Conservation (phyloP, 2,329 filamentous ascomycete species). For the Cercospora berteroae region DNA sequence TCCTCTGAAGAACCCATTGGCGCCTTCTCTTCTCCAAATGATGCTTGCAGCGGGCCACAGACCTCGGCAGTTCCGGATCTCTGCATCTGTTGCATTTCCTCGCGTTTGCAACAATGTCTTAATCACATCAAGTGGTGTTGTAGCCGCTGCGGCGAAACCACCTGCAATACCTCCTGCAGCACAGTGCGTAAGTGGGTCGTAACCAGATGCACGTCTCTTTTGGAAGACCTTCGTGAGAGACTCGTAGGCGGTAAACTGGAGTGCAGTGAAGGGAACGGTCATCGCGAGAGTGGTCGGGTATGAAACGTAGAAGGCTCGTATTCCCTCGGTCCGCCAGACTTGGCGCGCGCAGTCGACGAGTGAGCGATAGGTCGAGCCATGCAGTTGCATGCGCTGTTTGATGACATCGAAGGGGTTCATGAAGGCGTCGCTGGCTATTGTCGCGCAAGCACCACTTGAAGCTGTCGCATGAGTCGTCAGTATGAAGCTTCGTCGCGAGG, state of each 20-base stretch:
- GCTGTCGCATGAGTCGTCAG: constrained; percentile 53
- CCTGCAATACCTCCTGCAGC: constrained; percentile 88
- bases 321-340: constrained; percentile 82
- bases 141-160: constrained; percentile 88
- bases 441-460: constrained; percentile 88
- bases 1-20: constrained; percentile 87
- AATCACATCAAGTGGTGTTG: constrained; percentile 95
- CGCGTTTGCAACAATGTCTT: constrained; percentile 96
- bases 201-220: constrained; percentile 52
- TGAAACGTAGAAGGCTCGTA: constrained; percentile 94
- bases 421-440: constrained; percentile 93
- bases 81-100: constrained; percentile 74
- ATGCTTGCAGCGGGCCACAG: constrained; percentile 76
- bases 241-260: constrained; percentile 97
- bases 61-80: constrained; percentile 81
- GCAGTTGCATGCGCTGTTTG: constrained; percentile 99
- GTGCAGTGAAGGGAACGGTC: constrained; percentile 95
- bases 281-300: constrained; percentile 97
- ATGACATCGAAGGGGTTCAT: constrained; percentile 99
- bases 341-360: constrained; percentile 83
- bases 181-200: constrained; percentile 93
- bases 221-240: constrained; percentile 94
- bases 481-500: neutral
- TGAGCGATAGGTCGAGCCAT: constrained; percentile 87
- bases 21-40: constrained; percentile 79